Conservation (phyloP, 495 filamentous ascomycete species). For the Chaetomium fimeti region DNA sequence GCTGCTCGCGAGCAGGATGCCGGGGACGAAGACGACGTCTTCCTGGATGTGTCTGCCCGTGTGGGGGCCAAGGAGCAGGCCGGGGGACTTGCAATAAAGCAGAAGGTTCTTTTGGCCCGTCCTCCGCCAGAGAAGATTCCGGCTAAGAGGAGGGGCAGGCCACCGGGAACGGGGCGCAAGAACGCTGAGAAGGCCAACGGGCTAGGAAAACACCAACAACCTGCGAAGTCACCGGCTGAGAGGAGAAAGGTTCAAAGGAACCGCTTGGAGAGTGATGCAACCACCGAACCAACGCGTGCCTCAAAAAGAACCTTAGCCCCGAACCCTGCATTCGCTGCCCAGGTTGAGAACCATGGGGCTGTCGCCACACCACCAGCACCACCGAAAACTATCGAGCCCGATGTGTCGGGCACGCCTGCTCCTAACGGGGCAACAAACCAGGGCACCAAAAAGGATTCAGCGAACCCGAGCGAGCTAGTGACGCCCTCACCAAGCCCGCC, state of each 20-base stretch:
- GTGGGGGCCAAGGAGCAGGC: neutral
- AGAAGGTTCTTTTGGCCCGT: constrained; percentile 10
- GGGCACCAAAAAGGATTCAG: neutral
- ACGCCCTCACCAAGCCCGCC: neutral
- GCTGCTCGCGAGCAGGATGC: constrained; percentile 20
- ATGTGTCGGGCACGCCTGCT: neutral
- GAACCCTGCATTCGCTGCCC: neutral
- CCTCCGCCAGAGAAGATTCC: neutral
- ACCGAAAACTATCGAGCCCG: neutral
- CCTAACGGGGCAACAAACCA: neutral
- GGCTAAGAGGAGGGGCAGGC: neutral
- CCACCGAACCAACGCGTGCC: neutral
- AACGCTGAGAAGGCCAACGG: neutral
- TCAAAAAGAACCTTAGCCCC: neutral
- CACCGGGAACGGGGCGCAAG: neutral
- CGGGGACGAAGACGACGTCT: constrained; percentile 35
- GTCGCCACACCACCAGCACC: neutral
- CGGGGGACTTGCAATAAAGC: neutral
- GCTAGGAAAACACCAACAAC: neutral
- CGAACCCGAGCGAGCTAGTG: neutral
- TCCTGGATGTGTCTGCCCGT: constrained; percentile 23
- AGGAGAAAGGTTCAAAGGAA: neutral
- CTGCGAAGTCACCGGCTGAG: neutral
- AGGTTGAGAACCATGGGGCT: neutral
- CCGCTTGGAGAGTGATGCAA: neutral